Conservation (phyloP, 306 rosid genomes). For the Gleditsia sinensis region DNA sequence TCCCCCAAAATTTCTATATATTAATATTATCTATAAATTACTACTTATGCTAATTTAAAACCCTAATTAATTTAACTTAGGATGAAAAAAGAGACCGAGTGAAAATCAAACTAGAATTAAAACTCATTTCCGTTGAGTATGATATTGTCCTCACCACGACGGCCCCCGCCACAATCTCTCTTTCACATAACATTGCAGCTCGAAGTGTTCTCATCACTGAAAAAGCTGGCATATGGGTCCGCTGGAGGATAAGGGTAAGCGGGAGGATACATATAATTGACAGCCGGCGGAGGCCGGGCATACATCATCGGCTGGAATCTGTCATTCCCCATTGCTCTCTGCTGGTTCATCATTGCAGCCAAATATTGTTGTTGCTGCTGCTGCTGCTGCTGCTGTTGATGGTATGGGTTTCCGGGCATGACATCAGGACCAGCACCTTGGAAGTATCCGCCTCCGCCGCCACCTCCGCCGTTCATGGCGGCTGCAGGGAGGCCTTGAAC, state of each 20-base stretch:
- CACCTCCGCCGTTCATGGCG: constrained; percentile 38
- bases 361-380: constrained; percentile 45
- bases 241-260: constrained; percentile 38
- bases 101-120: constrained; percentile 34
- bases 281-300: constrained; percentile 47
- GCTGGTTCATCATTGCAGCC: constrained; percentile 80
- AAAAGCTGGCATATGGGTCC: constrained; percentile 48
- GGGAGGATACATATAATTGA: constrained; percentile 50
- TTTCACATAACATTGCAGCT: constrained; percentile 77
- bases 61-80: constrained; percentile 33
- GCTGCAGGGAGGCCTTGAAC: constrained; percentile 71
- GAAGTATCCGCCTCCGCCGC: constrained; percentile 39
- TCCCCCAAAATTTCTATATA: constrained; percentile 33
- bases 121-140: constrained; percentile 55
- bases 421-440: constrained; percentile 52
- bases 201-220: constrained; percentile 79
- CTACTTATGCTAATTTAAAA: constrained; percentile 39
- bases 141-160: constrained; percentile 4
- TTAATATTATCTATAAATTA: constrained; percentile 42
- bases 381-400: constrained; percentile 37
- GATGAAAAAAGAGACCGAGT: constrained; percentile 26
- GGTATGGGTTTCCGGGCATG: constrained; percentile 60
- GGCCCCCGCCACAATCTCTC: background rate
- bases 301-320: constrained; percentile 82
- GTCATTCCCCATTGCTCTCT: constrained; percentile 59